A percentile compares a stretch with the other conserved stretches of the same genome.
Evolutionary conservation across 257 asterid genomes (phyloP).

Genomic region (Penstemon davidsonii): DNA sequence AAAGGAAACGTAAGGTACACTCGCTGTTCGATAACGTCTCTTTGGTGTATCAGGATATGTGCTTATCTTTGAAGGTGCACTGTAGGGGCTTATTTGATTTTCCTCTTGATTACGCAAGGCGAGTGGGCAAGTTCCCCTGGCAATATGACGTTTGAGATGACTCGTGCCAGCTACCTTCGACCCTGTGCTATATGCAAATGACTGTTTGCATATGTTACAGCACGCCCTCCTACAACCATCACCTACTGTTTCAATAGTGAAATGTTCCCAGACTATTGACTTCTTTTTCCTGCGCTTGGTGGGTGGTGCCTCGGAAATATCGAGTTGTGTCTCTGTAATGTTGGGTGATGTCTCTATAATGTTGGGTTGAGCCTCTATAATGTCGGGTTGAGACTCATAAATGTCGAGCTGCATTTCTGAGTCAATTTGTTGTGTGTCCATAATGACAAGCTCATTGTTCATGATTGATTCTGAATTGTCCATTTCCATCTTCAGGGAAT

Average conservation of each 20-base stretch:
- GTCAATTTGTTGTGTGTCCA: constrained; percentile 34
- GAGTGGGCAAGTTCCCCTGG: constrained; percentile 81
- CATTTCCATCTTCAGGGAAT: not conserved
- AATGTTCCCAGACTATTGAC: constrained; percentile 94
- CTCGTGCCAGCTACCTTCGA: constrained; percentile 94
- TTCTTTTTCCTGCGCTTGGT: constrained; percentile 77
- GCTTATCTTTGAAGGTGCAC: constrained; percentile 66
- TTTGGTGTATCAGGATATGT: constrained; percentile 54
- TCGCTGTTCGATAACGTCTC: constrained; percentile 63
- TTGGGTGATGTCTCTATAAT: constrained; percentile 38
- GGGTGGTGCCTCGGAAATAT: constrained; percentile 7
- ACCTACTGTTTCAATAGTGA: constrained; percentile 74
- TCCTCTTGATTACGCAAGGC: constrained; percentile 67
- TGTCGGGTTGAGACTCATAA: constrained; percentile 32
- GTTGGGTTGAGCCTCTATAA: constrained; percentile 33
- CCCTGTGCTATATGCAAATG: constrained; percentile 93
- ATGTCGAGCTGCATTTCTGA: constrained; percentile 48
- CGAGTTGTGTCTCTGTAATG: constrained; percentile 29
- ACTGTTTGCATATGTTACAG: constrained; percentile 95
- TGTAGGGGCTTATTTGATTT: constrained; percentile 45
- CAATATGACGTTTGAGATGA: constrained; percentile 95
- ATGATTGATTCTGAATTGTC: not conserved
- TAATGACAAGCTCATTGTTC: not conserved
- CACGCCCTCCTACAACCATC: constrained; percentile 76
- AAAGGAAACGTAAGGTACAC: constrained; percentile 53